Percentiles rank a stretch among this genome's conserved stretches.
Conservation (phyloP, 2,329 filamentous ascomycete species). For the Lasiodiplodia sp. region DNA sequence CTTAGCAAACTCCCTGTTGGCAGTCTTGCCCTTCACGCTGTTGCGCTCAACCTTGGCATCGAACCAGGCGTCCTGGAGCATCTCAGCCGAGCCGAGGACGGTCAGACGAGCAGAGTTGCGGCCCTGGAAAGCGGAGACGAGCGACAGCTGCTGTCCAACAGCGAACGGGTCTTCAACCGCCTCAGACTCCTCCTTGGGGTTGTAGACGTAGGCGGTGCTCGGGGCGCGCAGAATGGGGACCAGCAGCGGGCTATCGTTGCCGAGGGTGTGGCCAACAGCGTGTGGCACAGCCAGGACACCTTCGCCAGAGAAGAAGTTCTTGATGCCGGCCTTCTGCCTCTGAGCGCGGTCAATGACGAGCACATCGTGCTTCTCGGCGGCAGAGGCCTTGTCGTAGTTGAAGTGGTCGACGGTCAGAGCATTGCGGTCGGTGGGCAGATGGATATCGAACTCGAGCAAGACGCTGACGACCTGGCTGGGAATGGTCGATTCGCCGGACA, state of each 20-base stretch:
- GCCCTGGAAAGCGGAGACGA: conserved; percentile 88
- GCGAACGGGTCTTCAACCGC: conserved; percentile 84
- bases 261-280: conserved; percentile 81
- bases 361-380: conserved; percentile 86
- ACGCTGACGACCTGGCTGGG: conserved; percentile 78
- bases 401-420: conserved; percentile 94
- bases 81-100: conserved; percentile 83
- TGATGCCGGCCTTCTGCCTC: conserved; percentile 70
- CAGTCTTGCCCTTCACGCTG: conserved; percentile 67
- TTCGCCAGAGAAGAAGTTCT: conserved; percentile 77
- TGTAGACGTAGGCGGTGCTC: conserved; percentile 89
- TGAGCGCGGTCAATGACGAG: conserved; percentile 76
- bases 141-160: conserved; percentile 79
- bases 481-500: conserved; percentile 74
- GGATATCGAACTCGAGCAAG: conserved; percentile 87
- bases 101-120: conserved; percentile 92
- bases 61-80: conserved; percentile 90
- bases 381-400: conserved; percentile 81
- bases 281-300: conserved; percentile 81
- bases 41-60: conserved; percentile 73
- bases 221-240: conserved; percentile 84
- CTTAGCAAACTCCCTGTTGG: conserved; percentile 85
- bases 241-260: conserved; percentile 76
- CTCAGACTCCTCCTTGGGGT: conserved; percentile 81
- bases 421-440: conserved; percentile 84